These are phyloP conservation scores for Eucalyptus sideroxylon DNA, from an alignment of 345 rosid species.

Conservation along the genomic window DNA sequence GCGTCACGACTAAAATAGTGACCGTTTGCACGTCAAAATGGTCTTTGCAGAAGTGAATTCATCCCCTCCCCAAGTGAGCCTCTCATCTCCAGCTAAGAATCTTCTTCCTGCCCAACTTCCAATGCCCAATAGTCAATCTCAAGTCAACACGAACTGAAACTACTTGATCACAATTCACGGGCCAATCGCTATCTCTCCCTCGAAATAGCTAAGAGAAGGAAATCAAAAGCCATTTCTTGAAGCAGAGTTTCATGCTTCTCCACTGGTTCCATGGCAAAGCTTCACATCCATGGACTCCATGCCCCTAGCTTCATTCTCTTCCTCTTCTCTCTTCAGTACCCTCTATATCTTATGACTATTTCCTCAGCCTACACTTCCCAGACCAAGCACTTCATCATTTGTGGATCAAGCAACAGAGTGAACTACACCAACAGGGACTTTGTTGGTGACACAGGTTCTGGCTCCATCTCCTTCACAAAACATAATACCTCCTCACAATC, in stretches of 20 bases:
- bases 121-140: neutral
- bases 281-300: neutral
- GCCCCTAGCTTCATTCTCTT: neutral
- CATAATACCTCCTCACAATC: neutral
- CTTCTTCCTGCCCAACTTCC: neutral
- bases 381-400: constrained; percentile 7
- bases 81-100: neutral
- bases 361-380: neutral
- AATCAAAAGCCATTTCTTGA: neutral
- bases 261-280: neutral
- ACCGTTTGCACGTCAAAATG: neutral
- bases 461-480: neutral
- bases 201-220: neutral
- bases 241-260: neutral
- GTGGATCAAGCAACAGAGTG: neutral
- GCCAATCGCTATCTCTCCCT: neutral
- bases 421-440: neutral
- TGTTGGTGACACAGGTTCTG: neutral
- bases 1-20: neutral
- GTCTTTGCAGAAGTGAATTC: neutral
- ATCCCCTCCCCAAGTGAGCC: neutral
- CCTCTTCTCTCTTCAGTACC: neutral
- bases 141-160: neutral
- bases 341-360: neutral
- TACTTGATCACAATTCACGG: neutral